phyloP scores from a whole-genome alignment of 257 asterid genomes.

The Catharanthus roseus region DNA sequence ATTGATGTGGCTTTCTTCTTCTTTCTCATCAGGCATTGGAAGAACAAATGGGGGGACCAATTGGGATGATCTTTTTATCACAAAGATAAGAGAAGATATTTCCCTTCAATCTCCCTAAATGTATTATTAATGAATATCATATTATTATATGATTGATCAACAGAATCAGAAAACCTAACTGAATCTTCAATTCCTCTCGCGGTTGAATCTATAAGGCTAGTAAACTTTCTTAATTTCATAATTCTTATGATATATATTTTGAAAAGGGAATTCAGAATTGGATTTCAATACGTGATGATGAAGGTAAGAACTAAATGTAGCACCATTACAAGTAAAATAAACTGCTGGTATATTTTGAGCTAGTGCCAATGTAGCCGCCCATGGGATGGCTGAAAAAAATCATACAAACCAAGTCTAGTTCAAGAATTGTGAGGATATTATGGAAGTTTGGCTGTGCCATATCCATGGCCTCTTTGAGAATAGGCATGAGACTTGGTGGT shows the following conservation, averaged over 20 bases:
- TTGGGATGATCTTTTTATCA: slow-evolving; percentile 39
- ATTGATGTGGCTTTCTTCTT: slow-evolving; percentile 8
- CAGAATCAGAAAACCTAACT: slow-evolving; percentile 20
- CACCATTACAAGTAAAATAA: slow-evolving; percentile 35
- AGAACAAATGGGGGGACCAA: slow-evolving; percentile 37
- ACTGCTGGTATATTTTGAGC: slow-evolving; percentile 40
- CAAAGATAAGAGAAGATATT: slow-evolving; percentile 31
- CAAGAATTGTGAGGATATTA: slow-evolving; percentile 35
- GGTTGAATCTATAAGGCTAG: background rate
- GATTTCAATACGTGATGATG: slow-evolving; percentile 9
- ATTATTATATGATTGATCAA: slow-evolving; percentile 27
- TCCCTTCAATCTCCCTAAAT: slow-evolving; percentile 47
- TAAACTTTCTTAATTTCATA: slow-evolving; percentile 19
- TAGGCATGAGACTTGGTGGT: slow-evolving; percentile 46
- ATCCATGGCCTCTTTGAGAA: slow-evolving; percentile 39
- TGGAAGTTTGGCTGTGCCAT: slow-evolving; percentile 37
- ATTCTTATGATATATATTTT: slow-evolving; percentile 24
- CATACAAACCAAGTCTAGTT: slow-evolving; percentile 62
- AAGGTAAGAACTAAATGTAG: slow-evolving; percentile 28
- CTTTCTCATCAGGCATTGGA: slow-evolving; percentile 14
- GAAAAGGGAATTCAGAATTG: slow-evolving; percentile 41
- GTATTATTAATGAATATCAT: slow-evolving; percentile 46
- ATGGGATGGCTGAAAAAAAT: slow-evolving; percentile 48
- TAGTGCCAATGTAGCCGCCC: slow-evolving; percentile 48
- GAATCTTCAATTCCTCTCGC: slow-evolving; percentile 16